Conservation (phyloP, 2,329 filamentous ascomycete genomes). For the Apiospora sp. region DNA sequence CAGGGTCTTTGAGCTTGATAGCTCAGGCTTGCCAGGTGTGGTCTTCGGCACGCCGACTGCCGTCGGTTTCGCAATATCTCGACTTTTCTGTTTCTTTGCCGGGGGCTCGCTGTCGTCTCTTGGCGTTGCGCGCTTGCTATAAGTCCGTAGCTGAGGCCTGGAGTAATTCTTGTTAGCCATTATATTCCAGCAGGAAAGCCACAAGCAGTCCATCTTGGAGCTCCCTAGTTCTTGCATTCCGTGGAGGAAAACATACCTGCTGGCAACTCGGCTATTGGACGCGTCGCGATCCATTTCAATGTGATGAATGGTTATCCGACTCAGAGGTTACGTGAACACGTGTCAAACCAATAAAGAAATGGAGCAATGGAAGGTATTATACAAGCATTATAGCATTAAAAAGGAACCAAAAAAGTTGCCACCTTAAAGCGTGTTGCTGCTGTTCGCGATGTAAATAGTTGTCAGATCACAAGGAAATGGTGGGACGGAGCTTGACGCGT, state of each 20-base stretch:
- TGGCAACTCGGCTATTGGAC: not conserved
- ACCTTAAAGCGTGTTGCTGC: not conserved
- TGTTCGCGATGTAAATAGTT: not conserved
- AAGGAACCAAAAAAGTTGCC: not conserved
- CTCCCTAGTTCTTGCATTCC: not conserved
- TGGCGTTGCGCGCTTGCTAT: slow-evolving; percentile 43
- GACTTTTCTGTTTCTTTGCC: slow-evolving; percentile 35
- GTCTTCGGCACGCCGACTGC: not conserved
- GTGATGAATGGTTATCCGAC: not conserved
- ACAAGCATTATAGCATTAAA: not conserved
- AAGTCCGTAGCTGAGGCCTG: slow-evolving; percentile 47
- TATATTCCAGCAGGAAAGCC: not conserved
- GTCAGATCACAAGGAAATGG: not conserved
- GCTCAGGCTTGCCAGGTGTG: not conserved
- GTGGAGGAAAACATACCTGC: not conserved
- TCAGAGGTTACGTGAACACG: not conserved
- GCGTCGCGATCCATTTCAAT: slow-evolving; percentile 2
- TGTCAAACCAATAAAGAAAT: not conserved
- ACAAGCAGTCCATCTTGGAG: not conserved
- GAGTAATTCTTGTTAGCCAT: not conserved
- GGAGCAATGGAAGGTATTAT: not conserved
- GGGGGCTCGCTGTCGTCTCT: slow-evolving; percentile 34
- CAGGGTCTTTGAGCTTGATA: not conserved
- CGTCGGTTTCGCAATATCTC: not conserved
- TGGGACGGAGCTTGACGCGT: slow-evolving; percentile 12